A percentile compares a stretch with the other conserved stretches of the same genome.
Evolutionary conservation across 2,329 filamentous ascomycete species (phyloP).

Genomic region (Didymella keratinophila): DNA sequence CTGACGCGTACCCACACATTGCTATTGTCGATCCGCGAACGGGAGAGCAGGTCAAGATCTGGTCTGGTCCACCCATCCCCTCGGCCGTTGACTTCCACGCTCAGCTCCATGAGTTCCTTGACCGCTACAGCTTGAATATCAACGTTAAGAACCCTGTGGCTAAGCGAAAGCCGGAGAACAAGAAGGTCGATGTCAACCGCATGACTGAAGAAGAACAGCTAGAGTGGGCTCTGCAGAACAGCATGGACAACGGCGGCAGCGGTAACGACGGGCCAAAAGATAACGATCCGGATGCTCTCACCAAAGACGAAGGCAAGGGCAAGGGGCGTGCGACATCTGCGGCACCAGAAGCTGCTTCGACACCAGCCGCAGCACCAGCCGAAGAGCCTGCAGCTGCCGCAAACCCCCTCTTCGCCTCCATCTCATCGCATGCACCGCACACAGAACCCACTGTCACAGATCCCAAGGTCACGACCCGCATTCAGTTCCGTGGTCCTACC

Average conservation of each 20-base stretch:
- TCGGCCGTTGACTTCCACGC: conserved; percentile 82
- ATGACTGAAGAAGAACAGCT: conserved; percentile 99
- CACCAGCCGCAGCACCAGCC: conserved; percentile 16
- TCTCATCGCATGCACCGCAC: conserved; percentile 77
- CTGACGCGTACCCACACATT: conserved; percentile 94
- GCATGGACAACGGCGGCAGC: conserved; percentile 65
- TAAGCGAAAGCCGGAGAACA: conserved; percentile 74
- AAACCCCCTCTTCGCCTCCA: conserved; percentile 68
- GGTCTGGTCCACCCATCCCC: conserved; percentile 85
- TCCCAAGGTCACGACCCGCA: conserved; percentile 78
- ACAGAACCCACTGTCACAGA: conserved; percentile 74
- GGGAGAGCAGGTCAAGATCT: conserved; percentile 95
- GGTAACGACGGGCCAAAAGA: conserved; percentile 60
- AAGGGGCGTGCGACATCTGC: conserved; percentile 49
- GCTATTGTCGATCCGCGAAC: conserved; percentile 95
- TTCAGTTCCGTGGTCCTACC: conserved; percentile 80
- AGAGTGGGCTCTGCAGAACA: conserved; percentile 90
- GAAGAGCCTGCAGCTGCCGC: conserved; percentile 39
- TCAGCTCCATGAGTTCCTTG: conserved; percentile 94
- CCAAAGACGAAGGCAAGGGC: conserved; percentile 69
- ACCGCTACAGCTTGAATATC: conserved; percentile 87
- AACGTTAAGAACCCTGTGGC: conserved; percentile 94
- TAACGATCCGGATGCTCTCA: conserved; percentile 87
- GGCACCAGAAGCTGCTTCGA: conserved; percentile 25
- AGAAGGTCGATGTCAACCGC: conserved; percentile 77